Conservation (phyloP, 257 asterid genomes). For the Lycium barbarum region DNA sequence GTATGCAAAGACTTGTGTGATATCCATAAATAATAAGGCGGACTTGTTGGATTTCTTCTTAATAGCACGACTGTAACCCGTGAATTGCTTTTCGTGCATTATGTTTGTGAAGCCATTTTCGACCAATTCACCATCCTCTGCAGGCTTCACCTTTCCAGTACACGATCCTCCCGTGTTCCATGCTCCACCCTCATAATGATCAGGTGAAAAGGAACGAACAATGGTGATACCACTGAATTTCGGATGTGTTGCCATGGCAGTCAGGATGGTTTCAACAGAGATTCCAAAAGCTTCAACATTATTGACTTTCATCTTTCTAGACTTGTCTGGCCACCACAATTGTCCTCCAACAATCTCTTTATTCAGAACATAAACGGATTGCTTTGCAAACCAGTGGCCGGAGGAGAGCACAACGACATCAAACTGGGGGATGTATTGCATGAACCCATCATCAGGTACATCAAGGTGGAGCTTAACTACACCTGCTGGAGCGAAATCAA, state of each 20-base stretch:
- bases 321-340: slow-evolving; percentile 85
- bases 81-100: slow-evolving; percentile 87
- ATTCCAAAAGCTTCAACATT: slow-evolving; percentile 81
- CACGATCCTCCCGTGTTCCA: slow-evolving; percentile 99
- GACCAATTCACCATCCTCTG: slow-evolving; percentile 56
- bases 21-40: slow-evolving; percentile 70
- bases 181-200: slow-evolving; percentile 91
- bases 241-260: slow-evolving; percentile 76
- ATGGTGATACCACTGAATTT: slow-evolving; percentile 87
- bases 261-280: slow-evolving; percentile 80
- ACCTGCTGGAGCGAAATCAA: slow-evolving; percentile 76
- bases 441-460: slow-evolving; percentile 79
- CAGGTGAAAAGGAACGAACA: slow-evolving; percentile 83
- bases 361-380: slow-evolving; percentile 79
- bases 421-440: slow-evolving; percentile 63
- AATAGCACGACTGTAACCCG: slow-evolving; percentile 62
- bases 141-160: slow-evolving; percentile 79
- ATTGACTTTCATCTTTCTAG: slow-evolving; percentile 56
- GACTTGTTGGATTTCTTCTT: slow-evolving; percentile 74
- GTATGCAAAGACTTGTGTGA: slow-evolving; percentile 69
- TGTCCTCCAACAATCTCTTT: slow-evolving; percentile 92
- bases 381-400: slow-evolving; percentile 99
- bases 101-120: slow-evolving; percentile 74
- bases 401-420: slow-evolving; percentile 89
- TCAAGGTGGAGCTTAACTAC: slow-evolving; percentile 85